Percentiles rank a stretch among this genome's conserved stretches.
These are phyloP conservation scores for Phaeotremella fagi DNA, from an alignment of 768 basidiomycete species.

Conservation along the genomic window DNA sequence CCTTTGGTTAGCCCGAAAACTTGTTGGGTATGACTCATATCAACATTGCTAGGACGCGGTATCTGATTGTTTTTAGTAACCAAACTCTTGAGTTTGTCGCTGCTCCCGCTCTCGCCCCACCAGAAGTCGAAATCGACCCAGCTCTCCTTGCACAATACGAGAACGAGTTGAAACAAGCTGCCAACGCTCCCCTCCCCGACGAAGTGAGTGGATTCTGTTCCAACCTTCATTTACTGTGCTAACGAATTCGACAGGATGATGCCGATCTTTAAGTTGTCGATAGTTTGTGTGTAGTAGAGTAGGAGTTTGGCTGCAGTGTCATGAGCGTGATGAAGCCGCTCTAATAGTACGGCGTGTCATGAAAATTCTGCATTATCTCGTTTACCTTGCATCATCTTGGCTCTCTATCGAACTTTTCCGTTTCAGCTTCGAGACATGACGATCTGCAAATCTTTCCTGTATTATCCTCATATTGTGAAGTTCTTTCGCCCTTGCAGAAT, in stretches of 20 bases:
- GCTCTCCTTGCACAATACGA: conserved; percentile 74
- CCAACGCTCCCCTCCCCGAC: conserved; percentile 89
- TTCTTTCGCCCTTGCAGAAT: conserved; percentile 37
- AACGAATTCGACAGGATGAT: conserved; percentile 32
- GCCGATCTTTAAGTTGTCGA: conserved; percentile 37
- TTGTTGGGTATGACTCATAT: conserved; percentile 71
- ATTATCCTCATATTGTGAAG: conserved; percentile 40
- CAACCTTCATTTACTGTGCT: background rate
- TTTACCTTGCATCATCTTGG: too few species aligned
- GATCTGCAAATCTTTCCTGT: conserved; percentile 44
- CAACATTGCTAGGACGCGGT: background rate
- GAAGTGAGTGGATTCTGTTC: conserved; percentile 55
- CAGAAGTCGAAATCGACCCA: conserved; percentile 80
- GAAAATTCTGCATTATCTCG: background rate
- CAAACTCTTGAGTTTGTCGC: conserved; percentile 87
- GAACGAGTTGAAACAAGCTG: conserved; percentile 76
- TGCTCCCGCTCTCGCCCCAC: conserved; percentile 89
- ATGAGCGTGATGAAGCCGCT: background rate
- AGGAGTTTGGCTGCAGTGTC: background rate
- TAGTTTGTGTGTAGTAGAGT: background rate
- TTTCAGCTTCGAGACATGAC: conserved; percentile 44
- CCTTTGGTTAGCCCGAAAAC: conserved; percentile 97
- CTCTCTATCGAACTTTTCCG: conserved; percentile 1
- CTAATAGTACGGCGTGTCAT: conserved; percentile 1
- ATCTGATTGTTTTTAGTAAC: conserved; percentile 58